These are phyloP conservation scores for Ogataea philodendri DNA, from an alignment of 805 yeast genomes.

Conservation along the genomic window DNA sequence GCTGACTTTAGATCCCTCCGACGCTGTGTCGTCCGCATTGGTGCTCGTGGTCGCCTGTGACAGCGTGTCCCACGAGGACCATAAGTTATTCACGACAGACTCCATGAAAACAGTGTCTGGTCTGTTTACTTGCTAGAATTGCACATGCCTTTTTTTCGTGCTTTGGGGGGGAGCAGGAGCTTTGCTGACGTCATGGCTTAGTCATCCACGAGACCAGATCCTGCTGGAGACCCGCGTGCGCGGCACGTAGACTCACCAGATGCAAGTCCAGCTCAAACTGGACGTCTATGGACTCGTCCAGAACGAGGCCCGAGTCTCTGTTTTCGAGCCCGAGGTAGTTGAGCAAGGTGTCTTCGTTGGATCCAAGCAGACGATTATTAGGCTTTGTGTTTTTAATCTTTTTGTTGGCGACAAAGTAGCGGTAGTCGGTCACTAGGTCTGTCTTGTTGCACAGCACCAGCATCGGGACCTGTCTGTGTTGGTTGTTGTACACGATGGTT, in stretches of 20 bases:
- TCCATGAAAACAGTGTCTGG: conserved; percentile 21
- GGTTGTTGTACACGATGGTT: conserved; percentile 22
- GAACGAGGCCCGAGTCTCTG: conserved; percentile 3
- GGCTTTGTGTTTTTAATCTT: conserved; percentile 11
- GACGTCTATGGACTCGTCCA: conserved; percentile 13
- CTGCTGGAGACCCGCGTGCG: conserved; percentile 4
- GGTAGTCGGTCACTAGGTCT: conserved; percentile 26
- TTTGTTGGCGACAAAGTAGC: conserved; percentile 9
- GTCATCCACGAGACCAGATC: conserved; percentile 25
- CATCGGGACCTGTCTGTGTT: conserved; percentile 22
- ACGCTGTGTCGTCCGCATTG: conserved; percentile 1
- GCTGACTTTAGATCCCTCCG: background rate
- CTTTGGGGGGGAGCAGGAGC: too few relatives aligned
- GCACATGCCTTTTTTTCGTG: too few relatives aligned
- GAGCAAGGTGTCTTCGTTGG: conserved; percentile 15
- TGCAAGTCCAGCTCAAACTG: conserved; percentile 26
- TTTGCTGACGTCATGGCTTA: conserved; percentile 10
- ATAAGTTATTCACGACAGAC: conserved; percentile 29
- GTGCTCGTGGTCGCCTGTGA: conserved; percentile 14
- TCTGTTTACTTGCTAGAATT: conserved; percentile 5
- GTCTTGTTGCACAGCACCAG: conserved; percentile 32
- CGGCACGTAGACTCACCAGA: conserved; percentile 21
- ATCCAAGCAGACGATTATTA: conserved; percentile 9
- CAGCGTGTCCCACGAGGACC: conserved; percentile 29
- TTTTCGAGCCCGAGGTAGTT: conserved; percentile 22